phyloP scores from a whole-genome alignment of 345 rosid species.

The Ailanthus altissimus region DNA sequence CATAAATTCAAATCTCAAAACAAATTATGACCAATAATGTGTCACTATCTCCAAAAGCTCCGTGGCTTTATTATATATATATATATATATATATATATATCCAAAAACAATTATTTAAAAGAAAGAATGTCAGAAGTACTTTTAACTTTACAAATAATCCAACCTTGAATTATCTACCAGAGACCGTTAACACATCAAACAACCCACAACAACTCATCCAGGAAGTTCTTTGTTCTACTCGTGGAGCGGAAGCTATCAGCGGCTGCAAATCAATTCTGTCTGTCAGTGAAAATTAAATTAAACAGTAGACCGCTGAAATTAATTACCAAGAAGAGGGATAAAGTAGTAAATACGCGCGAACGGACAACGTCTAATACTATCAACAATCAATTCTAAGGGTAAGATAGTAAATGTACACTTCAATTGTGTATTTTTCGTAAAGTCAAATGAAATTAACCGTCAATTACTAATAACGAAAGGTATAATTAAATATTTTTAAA shows the following conservation, averaged over 20 bases:
- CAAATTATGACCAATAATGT: background rate
- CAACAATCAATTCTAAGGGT: too few relatives aligned
- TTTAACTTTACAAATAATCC: background rate
- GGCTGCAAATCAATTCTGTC: slow-evolving; percentile 46
- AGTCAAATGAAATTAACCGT: too few relatives aligned
- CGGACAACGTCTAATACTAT: too few relatives aligned
- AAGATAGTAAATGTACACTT: too few relatives aligned
- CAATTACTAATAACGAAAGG: too few relatives aligned
- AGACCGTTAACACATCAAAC: slow-evolving; percentile 61
- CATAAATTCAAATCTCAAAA: background rate
- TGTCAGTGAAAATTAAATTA: slow-evolving; percentile 7
- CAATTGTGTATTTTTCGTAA: too few relatives aligned
- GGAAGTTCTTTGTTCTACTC: slow-evolving; percentile 52
- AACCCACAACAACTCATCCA: slow-evolving; percentile 84
- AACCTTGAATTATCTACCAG: slow-evolving; percentile 69
- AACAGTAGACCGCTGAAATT: background rate
- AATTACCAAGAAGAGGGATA: slow-evolving; percentile 11
- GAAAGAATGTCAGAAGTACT: background rate
- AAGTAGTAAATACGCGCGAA: background rate
- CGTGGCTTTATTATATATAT: background rate
- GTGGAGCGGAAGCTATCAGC: slow-evolving; percentile 43
- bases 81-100: background rate
- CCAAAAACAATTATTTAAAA: too few relatives aligned
- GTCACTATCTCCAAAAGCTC: background rate
- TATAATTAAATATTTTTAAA: too few relatives aligned